Conservation (phyloP, 1,284 basidiomycete species). For the Lentinus polychrous region DNA sequence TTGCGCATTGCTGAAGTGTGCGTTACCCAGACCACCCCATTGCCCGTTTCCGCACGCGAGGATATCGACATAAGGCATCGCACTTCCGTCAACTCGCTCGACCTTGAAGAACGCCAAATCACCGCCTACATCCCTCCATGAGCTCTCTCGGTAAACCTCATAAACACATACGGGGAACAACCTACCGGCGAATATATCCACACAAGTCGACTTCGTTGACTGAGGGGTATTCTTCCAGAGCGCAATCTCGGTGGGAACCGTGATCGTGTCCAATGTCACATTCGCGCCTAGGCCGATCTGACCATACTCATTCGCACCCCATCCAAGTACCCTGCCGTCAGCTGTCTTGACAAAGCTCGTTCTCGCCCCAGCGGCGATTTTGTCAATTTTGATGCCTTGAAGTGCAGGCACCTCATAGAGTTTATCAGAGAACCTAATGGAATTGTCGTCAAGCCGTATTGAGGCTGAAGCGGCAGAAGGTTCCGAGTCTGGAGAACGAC, state of each 20-base stretch:
- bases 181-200: conserved; percentile 59
- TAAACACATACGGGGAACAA: conserved; percentile 3
- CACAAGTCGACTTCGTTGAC: conserved; percentile 54
- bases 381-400: conserved; percentile 53
- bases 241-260: conserved; percentile 81
- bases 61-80: conserved; percentile 53
- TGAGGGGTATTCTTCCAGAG: conserved; percentile 54
- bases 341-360: conserved; percentile 70
- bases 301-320: conserved; percentile 83
- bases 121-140: conserved; percentile 42
- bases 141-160: background rate
- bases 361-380: conserved; percentile 71
- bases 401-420: conserved; percentile 82
- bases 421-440: conserved; percentile 65
- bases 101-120: conserved; percentile 77
- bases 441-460: conserved; percentile 33
- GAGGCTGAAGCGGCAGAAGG: conserved; percentile 16
- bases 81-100: conserved; percentile 42
- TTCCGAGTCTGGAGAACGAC: background rate
- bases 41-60: conserved; percentile 82
- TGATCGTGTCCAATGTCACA: conserved; percentile 66
- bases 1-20: conserved; percentile 70
- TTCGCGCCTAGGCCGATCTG: conserved; percentile 79
- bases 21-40: conserved; percentile 83
- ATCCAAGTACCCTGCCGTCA: conserved; percentile 78